A percentile compares a stretch with the other conserved stretches of the same genome.
Evolutionary conservation across 2,329 filamentous ascomycete species (phyloP).

Genomic region (Fusarium pseudonygamai): DNA sequence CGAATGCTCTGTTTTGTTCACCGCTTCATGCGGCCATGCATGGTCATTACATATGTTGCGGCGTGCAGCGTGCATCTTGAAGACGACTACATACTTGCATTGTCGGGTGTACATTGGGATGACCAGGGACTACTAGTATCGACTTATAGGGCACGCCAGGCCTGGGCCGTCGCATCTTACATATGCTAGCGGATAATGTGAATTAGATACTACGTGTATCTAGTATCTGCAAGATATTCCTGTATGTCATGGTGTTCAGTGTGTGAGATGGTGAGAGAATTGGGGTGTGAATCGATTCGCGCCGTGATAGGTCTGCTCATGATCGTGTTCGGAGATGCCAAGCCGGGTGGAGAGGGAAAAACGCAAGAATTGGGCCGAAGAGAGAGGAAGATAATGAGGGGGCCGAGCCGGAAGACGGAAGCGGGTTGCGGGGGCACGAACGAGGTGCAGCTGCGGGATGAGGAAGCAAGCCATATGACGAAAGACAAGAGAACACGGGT

Average conservation of each 20-base stretch:
- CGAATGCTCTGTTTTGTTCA: background rate
- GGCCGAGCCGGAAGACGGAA: slow-evolving; percentile 32
- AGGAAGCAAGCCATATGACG: slow-evolving; percentile 19
- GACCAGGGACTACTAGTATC: background rate
- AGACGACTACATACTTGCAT: background rate
- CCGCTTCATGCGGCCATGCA: slow-evolving; percentile 4
- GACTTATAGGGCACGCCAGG: background rate
- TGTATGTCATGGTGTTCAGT: slow-evolving; percentile 20
- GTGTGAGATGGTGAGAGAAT: slow-evolving; percentile 16
- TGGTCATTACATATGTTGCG: background rate
- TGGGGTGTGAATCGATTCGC: background rate
- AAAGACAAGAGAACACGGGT: slow-evolving; percentile 31
- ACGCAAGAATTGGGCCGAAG: slow-evolving; percentile 23
- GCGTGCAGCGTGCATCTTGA: background rate
- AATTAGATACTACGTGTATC: background rate
- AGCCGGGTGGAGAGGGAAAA: slow-evolving; percentile 23
- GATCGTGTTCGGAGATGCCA: slow-evolving; percentile 25
- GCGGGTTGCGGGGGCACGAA: slow-evolving; percentile 20
- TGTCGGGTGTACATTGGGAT: background rate
- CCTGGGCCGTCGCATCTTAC: slow-evolving; percentile 27
- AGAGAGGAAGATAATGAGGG: slow-evolving; percentile 16
- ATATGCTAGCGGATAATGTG: background rate
- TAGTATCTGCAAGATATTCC: background rate
- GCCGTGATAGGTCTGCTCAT: slow-evolving; percentile 10
- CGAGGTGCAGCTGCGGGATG: slow-evolving; percentile 9